These are phyloP conservation scores for Mortierella sp. DNA, from an alignment of 371 early-diverging fungal species.

Conservation along the genomic window DNA sequence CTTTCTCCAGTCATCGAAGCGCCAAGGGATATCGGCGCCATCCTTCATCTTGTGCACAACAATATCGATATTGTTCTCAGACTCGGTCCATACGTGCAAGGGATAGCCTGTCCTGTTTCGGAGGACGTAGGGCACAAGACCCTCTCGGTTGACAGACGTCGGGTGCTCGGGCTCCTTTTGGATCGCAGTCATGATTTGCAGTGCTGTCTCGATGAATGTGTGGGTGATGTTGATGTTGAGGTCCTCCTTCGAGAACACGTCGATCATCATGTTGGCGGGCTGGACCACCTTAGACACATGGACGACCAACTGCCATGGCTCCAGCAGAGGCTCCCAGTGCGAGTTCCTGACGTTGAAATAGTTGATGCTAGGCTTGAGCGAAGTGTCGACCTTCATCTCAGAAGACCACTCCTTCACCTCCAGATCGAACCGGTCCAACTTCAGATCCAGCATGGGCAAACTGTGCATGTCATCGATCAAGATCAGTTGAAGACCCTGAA, in stretches of 20 bases:
- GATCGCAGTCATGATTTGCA: constrained; percentile 71
- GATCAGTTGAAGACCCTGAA: constrained; percentile 84
- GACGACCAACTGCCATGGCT: constrained; percentile 86
- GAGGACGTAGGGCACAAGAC: constrained; percentile 82
- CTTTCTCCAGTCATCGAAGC: constrained; percentile 96
- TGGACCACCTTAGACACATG: constrained; percentile 57
- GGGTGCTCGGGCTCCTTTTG: constrained; percentile 61
- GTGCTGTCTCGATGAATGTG: constrained; percentile 85
- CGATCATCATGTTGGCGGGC: constrained; percentile 62
- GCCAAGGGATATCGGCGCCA: constrained; percentile 87
- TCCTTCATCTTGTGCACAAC: constrained; percentile 76
- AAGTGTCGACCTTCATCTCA: constrained; percentile 77
- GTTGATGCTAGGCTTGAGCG: constrained; percentile 81
- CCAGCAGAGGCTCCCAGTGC: constrained; percentile 98
- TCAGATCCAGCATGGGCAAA: constrained; percentile 92
- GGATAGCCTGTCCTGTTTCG: constrained; percentile 91
- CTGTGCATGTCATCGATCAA: constrained; percentile 93
- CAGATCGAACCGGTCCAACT: constrained; percentile 80
- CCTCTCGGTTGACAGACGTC: constrained; percentile 55
- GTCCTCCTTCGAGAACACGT: constrained; percentile 78
- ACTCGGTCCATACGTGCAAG: constrained; percentile 90
- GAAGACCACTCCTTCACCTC: constrained; percentile 91
- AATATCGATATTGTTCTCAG: constrained; percentile 66
- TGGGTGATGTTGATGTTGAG: constrained; percentile 91
- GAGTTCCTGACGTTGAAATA: constrained; percentile 96